Percentiles rank a stretch among this genome's conserved stretches.
Conservation (phyloP, 2,329 filamentous ascomycete genomes). For the Sclerotinia nivalis region DNA sequence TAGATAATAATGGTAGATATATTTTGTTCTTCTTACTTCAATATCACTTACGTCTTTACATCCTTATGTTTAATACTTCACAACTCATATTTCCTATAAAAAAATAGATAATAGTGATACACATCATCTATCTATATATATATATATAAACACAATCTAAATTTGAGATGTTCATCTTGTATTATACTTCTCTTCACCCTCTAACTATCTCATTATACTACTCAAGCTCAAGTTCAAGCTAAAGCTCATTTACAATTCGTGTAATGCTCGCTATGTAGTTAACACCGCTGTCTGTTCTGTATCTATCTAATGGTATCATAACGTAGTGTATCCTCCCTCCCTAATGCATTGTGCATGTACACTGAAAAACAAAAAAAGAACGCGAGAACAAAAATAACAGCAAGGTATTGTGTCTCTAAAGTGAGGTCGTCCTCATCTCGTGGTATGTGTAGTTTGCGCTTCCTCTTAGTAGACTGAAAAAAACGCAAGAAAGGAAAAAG, state of each 20-base stretch:
- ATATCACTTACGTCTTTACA: no score
- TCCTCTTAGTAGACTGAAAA: background rate
- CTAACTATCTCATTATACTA: background rate
- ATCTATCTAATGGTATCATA: slow-evolving; percentile 8
- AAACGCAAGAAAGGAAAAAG: background rate
- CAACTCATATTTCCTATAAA: no score
- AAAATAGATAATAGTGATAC: no score
- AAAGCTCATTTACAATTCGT: background rate
- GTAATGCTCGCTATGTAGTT: background rate
- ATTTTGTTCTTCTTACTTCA: no score
- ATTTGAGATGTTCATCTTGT: background rate
- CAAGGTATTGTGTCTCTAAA: background rate
- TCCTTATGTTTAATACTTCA: no score
- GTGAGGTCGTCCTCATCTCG: background rate
- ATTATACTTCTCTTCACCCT: background rate
- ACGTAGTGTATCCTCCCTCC: background rate
- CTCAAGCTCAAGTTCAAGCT: background rate
- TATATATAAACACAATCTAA: background rate
- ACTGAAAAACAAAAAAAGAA: background rate
- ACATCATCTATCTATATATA: no score
- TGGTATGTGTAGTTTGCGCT: no score
- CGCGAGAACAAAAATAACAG: background rate
- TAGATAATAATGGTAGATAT: no score
- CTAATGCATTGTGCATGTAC: background rate
- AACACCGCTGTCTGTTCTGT: background rate